Percentiles rank a stretch among this genome's conserved stretches.
Conservation (phyloP, 192 early-diverging fungal species). For the Coemansia erecta region DNA sequence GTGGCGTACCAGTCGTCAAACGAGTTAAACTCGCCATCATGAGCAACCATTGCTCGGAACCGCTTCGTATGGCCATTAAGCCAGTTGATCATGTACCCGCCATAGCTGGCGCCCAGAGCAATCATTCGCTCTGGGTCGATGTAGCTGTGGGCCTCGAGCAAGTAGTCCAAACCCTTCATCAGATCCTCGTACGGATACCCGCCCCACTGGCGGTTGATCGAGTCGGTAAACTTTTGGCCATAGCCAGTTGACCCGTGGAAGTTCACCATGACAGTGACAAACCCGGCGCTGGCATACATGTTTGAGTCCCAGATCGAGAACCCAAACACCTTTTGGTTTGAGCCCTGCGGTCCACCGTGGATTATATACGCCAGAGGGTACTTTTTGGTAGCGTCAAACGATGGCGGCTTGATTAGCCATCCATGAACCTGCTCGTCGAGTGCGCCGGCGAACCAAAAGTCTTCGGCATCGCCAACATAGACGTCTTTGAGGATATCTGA, state of each 20-base stretch:
- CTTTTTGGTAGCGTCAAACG: slow-evolving; percentile 54
- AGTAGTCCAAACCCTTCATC: slow-evolving; percentile 66
- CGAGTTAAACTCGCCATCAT: slow-evolving; percentile 72
- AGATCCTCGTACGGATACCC: slow-evolving; percentile 71
- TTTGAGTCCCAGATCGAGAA: slow-evolving; percentile 70
- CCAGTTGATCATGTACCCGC: slow-evolving; percentile 86
- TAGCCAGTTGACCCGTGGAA: slow-evolving; percentile 79
- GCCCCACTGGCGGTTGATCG: slow-evolving; percentile 75
- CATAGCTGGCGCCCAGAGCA: slow-evolving; percentile 74
- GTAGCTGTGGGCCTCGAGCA: slow-evolving; percentile 53
- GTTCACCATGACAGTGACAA: slow-evolving; percentile 67
- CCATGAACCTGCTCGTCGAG: slow-evolving; percentile 49
- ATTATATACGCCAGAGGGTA: slow-evolving; percentile 78
- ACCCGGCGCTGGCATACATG: slow-evolving; percentile 72
- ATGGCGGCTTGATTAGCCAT: slow-evolving; percentile 64
- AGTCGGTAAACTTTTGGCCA: slow-evolving; percentile 72
- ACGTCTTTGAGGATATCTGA: slow-evolving; percentile 34
- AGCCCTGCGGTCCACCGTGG: slow-evolving; percentile 81
- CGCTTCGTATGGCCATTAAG: slow-evolving; percentile 70
- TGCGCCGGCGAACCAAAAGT: slow-evolving; percentile 70
- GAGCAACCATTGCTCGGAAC: slow-evolving; percentile 67
- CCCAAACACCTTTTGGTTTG: slow-evolving; percentile 59
- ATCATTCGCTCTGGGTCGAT: slow-evolving; percentile 59
- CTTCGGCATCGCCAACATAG: slow-evolving; percentile 56
- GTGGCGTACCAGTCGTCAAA: slow-evolving; percentile 60